Evolutionary conservation across 371 early-diverging fungal species (phyloP).

Genomic region (Mucor ambiguus): DNA sequence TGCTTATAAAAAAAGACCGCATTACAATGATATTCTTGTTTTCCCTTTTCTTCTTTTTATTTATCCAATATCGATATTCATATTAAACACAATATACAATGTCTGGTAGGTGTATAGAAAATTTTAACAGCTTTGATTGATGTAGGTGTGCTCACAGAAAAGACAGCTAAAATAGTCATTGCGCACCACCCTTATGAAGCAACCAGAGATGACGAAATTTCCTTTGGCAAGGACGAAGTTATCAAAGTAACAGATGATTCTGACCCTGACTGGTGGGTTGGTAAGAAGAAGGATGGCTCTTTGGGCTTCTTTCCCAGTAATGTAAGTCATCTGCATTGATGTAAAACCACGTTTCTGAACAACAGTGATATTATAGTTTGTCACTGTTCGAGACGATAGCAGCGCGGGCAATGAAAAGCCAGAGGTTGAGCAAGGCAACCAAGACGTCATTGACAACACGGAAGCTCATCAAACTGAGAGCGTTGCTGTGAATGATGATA

Average conservation of each 20-base stretch:
- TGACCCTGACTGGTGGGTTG: slow-evolving; percentile 71
- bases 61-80: neutral
- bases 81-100: neutral
- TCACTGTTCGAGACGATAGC: slow-evolving; percentile 1
- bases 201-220: slow-evolving; percentile 62
- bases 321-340: slow-evolving; percentile 34
- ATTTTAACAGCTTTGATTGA: neutral
- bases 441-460: neutral
- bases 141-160: neutral
- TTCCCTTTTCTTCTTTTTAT: neutral
- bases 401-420: neutral
- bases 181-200: slow-evolving; percentile 52
- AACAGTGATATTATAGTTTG: slow-evolving; percentile 6
- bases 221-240: slow-evolving; percentile 57
- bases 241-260: slow-evolving; percentile 57
- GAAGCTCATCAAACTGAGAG: neutral
- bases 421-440: neutral
- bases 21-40: neutral
- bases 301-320: slow-evolving; percentile 78
- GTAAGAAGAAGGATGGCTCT: slow-evolving; percentile 53
- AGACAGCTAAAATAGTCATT: slow-evolving; percentile 18
- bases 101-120: neutral
- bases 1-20: neutral
- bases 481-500: neutral
- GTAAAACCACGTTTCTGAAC: neutral